Percentiles rank a stretch among this genome's conserved stretches.
Evolutionary conservation across 371 early-diverging fungal genomes (phyloP).

Genomic region (Syncephalastrum monosporum): DNA sequence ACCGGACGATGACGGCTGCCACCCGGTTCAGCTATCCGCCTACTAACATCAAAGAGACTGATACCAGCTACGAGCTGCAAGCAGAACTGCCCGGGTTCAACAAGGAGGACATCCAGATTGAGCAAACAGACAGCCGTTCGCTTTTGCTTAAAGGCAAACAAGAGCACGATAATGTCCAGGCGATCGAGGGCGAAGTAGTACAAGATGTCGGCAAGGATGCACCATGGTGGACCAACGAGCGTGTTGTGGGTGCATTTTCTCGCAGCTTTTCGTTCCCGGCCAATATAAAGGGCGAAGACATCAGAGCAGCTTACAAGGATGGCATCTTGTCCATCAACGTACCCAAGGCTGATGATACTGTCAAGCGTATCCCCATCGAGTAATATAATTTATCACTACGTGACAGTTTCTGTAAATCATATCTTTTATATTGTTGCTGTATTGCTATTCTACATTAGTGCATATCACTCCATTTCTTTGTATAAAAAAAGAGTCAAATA

Average conservation of each 20-base stretch:
- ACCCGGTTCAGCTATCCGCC: constrained; percentile 14
- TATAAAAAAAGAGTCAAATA: too few species aligned
- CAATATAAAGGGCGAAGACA: constrained; percentile 21
- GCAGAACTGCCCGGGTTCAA: constrained; percentile 40
- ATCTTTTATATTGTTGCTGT: too few species aligned
- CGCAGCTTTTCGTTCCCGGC: constrained; percentile 36
- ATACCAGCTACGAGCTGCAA: constrained; percentile 24
- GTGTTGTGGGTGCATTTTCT: constrained; percentile 32
- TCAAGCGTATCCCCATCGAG: constrained; percentile 17
- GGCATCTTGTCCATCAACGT: constrained; percentile 33
- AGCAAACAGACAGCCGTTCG: constrained; percentile 28
- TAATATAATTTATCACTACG: constrained; percentile 5
- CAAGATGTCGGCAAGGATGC: background rate
- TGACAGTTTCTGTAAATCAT: too few species aligned
- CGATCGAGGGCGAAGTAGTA: background rate
- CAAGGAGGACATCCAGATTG: constrained; percentile 37
- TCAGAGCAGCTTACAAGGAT: constrained; percentile 40
- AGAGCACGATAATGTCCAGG: background rate
- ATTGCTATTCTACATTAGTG: too few species aligned
- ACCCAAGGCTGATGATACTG: constrained; percentile 23
- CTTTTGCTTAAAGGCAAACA: constrained; percentile 27
- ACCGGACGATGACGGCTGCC: constrained; percentile 12
- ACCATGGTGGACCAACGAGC: constrained; percentile 38
- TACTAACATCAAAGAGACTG: constrained; percentile 31
- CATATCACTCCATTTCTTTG: too few species aligned